These are phyloP conservation scores for Emmonsia crescens DNA, from an alignment of 2,329 filamentous ascomycete species.

Conservation along the genomic window DNA sequence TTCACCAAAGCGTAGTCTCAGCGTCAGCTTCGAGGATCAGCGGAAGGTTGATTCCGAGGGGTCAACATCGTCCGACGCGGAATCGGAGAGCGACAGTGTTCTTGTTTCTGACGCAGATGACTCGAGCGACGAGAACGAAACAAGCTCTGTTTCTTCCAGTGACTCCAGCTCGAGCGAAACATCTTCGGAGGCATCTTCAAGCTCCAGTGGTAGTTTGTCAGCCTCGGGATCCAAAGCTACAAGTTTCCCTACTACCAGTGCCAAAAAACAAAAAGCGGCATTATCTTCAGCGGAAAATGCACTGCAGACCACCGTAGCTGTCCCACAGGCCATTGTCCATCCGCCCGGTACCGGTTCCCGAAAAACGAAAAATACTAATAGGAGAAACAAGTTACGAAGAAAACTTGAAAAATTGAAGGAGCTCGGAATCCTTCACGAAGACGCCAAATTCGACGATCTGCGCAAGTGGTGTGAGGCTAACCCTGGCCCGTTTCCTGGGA, in stretches of 20 bases:
- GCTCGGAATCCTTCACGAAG: conserved; percentile 40
- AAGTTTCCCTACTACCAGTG: background rate
- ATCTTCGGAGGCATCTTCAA: conserved; percentile 6
- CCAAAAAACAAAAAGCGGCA: background rate
- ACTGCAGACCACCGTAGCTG: conserved; percentile 4
- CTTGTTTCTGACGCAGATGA: conserved; percentile 12
- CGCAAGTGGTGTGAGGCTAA: conserved; percentile 24
- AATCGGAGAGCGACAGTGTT: conserved; percentile 11
- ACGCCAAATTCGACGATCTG: conserved; percentile 43
- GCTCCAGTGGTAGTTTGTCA: conserved; percentile 19
- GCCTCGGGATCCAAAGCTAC: conserved; percentile 15
- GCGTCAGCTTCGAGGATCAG: conserved; percentile 24
- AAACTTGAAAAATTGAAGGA: conserved; percentile 43
- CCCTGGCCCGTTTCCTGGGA: conserved; percentile 12
- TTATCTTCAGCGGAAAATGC: background rate
- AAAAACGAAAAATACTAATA: conserved; percentile 46
- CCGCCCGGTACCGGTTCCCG: conserved; percentile 41
- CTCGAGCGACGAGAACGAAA: conserved; percentile 14
- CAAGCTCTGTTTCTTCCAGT: conserved; percentile 15
- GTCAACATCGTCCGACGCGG: conserved; percentile 8
- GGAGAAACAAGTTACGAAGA: conserved; percentile 40
- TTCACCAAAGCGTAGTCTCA: conserved; percentile 22
- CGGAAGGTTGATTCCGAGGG: conserved; percentile 4
- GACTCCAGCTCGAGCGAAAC: conserved; percentile 11
- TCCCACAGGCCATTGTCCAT: conserved; percentile 15